phyloP scores from a whole-genome alignment of 441 rosid genomes.

The Macaranga tanarius region DNA sequence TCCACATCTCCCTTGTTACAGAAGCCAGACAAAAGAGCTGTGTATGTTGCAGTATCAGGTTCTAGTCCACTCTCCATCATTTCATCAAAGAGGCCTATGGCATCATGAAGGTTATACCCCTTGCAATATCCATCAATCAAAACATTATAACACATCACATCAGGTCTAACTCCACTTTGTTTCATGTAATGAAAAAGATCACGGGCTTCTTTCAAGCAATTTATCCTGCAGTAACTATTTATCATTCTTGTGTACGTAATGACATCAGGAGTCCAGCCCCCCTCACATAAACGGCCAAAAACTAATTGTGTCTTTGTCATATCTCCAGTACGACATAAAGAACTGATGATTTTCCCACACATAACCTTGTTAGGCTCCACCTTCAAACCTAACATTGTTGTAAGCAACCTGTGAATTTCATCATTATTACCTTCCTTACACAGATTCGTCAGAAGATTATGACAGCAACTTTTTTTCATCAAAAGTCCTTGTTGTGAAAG shows the following conservation, averaged over 20 bases:
- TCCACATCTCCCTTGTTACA: conserved; percentile 39
- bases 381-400: conserved; percentile 39
- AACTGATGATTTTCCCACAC: conserved; percentile 45
- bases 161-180: conserved; percentile 51
- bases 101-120: conserved; percentile 18
- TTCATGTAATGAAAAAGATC: conserved; percentile 56
- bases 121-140: conserved; percentile 29
- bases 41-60: conserved; percentile 62
- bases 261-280: conserved; percentile 47
- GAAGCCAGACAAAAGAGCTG: conserved; percentile 52
- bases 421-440: conserved; percentile 38
- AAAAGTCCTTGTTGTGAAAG: conserved; percentile 29
- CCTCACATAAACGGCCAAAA: conserved; percentile 34
- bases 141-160: conserved; percentile 37
- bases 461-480: conserved; percentile 41
- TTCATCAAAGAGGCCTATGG: conserved; percentile 32
- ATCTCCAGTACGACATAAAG: conserved; percentile 39
- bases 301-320: conserved; percentile 39
- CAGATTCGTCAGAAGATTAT: conserved; percentile 45
- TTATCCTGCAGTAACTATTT: conserved; percentile 47
- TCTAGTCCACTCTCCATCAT: conserved; percentile 52
- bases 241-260: conserved; percentile 63
- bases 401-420: conserved; percentile 38
- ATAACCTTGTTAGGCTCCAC: conserved; percentile 42
- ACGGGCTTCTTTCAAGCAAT: conserved; percentile 40